Conservation (phyloP, 306 rosid species). For the Cucumis cinereus region DNA sequence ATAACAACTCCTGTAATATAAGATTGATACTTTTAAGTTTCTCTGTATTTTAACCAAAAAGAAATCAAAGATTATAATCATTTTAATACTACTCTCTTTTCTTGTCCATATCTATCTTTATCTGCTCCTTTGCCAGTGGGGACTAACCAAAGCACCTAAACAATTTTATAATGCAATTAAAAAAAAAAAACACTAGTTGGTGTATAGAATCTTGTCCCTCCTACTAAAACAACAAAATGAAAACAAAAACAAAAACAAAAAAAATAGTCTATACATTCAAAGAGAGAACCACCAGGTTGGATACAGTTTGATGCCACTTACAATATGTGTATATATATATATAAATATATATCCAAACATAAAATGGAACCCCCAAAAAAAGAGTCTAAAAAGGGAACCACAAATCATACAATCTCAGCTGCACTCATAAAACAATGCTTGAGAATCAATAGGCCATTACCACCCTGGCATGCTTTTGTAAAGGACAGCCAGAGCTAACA, state of each 20-base stretch:
- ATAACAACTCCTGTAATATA: too few species aligned
- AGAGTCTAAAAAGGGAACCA: neutral
- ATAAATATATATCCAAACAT: neutral
- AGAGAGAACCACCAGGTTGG: neutral
- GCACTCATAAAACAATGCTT: constrained; percentile 13
- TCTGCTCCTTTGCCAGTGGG: neutral
- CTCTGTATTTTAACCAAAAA: too few species aligned
- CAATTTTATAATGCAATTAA: neutral
- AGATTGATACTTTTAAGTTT: too few species aligned
- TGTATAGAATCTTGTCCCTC: neutral
- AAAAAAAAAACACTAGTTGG: neutral
- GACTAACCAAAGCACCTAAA: neutral
- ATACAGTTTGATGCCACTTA: constrained; percentile 8
- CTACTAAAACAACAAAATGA: neutral
- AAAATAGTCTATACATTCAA: neutral
- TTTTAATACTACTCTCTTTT: too few species aligned
- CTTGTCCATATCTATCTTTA: too few species aligned
- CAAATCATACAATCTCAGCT: constrained; percentile 10
- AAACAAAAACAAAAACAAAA: neutral
- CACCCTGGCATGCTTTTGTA: neutral
- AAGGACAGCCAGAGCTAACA: neutral
- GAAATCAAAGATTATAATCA: too few species aligned
- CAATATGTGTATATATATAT: neutral
- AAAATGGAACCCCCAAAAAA: neutral
- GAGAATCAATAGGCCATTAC: neutral